A percentile compares a stretch with the other conserved stretches of the same genome.
These are phyloP conservation scores for Alternaria arbusti DNA, from an alignment of 2,329 filamentous ascomycete genomes.

Conservation along the genomic window DNA sequence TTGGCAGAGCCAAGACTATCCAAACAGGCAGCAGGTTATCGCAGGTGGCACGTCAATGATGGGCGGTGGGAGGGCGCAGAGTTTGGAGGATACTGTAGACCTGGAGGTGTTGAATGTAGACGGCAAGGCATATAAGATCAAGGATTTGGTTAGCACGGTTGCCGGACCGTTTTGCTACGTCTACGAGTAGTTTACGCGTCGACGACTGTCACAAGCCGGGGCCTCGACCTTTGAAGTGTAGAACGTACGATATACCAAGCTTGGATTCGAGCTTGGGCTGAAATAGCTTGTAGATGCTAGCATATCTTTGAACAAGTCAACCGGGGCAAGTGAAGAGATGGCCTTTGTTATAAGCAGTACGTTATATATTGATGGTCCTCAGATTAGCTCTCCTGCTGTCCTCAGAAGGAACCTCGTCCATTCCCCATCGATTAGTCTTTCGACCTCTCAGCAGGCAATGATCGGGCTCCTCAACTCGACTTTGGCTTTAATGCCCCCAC, in stretches of 20 bases:
- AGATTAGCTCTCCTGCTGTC: slow-evolving; percentile 47
- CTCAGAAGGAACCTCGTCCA: slow-evolving; percentile 37
- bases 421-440: slow-evolving; percentile 16
- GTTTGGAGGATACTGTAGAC: slow-evolving; percentile 45
- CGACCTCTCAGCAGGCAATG: slow-evolving; percentile 17
- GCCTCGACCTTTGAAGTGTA: background rate
- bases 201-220: background rate
- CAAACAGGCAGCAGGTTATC: slow-evolving; percentile 50
- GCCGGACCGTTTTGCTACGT: slow-evolving; percentile 58
- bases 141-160: slow-evolving; percentile 54
- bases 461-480: slow-evolving; percentile 39
- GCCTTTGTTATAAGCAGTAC: background rate
- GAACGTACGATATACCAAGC: background rate
- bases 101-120: slow-evolving; percentile 47
- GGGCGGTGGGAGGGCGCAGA: slow-evolving; percentile 26
- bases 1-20: slow-evolving; percentile 56
- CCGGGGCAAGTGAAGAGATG: background rate
- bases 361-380: slow-evolving; percentile 31
- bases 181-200: slow-evolving; percentile 38
- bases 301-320: background rate
- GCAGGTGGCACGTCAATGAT: slow-evolving; percentile 54
- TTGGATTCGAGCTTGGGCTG: background rate
- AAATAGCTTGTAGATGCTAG: background rate
- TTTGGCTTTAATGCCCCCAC: slow-evolving; percentile 45
- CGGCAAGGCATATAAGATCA: slow-evolving; percentile 47